Evolutionary conservation across 108 stramenopile genomes (phyloP).

Genomic region (Hondaea fermentalgiana): DNA sequence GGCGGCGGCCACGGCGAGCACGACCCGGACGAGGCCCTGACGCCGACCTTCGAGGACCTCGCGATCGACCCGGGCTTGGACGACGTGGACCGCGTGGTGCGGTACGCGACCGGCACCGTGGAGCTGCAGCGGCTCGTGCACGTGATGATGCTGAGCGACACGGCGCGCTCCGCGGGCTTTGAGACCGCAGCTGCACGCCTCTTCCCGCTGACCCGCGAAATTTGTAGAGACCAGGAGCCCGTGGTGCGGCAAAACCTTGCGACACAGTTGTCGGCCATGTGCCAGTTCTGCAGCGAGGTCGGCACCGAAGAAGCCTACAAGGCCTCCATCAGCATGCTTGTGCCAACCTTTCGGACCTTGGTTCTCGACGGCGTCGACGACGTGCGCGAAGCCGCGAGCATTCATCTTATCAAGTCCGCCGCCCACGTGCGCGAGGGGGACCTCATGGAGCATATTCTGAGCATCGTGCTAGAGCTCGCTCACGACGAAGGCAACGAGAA

Average conservation of each 20-base stretch:
- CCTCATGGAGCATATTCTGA: conserved; percentile 51
- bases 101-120: conserved; percentile 77
- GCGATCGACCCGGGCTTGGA: conserved; percentile 90
- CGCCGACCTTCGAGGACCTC: conserved; percentile 80
- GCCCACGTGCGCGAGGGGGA: conserved; percentile 30
- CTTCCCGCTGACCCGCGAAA: background rate
- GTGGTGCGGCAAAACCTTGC: conserved; percentile 83
- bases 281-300: background rate
- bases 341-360: conserved; percentile 30
- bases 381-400: conserved; percentile 39
- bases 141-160: conserved; percentile 89
- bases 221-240: conserved; percentile 56
- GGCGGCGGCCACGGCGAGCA: too few relatives aligned
- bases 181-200: background rate
- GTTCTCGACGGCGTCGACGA: conserved; percentile 37
- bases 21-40: background rate
- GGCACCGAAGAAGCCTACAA: conserved; percentile 17
- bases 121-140: conserved; percentile 91
- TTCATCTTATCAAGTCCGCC: conserved; percentile 31
- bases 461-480: conserved; percentile 52
- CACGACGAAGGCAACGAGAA: conserved; percentile 68
- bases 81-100: conserved; percentile 73
- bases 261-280: conserved; percentile 62
- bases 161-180: conserved; percentile 63
- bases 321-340: conserved; percentile 19